Evolutionary conservation across 2,329 filamentous ascomycete species (phyloP), one percentile per base, ranked within the genome.

Genomic region (Fusarium denticulatum): DNA sequence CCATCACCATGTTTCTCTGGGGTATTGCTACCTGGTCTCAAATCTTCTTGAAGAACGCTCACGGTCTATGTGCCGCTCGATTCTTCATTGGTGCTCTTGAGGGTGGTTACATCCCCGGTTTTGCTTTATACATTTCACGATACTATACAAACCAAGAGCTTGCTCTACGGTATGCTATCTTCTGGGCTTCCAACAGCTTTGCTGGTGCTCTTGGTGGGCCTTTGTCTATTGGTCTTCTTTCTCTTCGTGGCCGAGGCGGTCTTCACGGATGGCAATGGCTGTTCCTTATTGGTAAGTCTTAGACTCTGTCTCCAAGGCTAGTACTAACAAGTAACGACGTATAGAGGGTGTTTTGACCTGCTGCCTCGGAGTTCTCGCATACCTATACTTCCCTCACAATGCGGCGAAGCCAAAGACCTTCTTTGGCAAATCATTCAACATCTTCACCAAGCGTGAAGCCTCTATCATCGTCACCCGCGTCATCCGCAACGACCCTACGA

Each of bases 41-140:
- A 49, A 53, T 79, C 3, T 81, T 79, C 26, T 15, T 80, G 1
- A 78, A 64, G 32, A 79, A 76, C 20, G 74, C 69, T 0, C 12
- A 72, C 0, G 79, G 77, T 1, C 72, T 81, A 1, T 78, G 71
- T 18, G 78, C 68, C 0, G 72, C 75, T 2, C 70, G 80, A 3
- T 81, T 81, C 64, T 75, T 81, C 15, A 45, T 81, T 7, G 80
- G 79, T 11, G 67, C 77, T 1, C 76, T 81, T 0, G 78, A 81
- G 24, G 80, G 79, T 11, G 80, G 80, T 5, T 81, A 80, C 4
- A 78, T 81, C n/a, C 79, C 79, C 0, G 80, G 79, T 12, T 78
- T 78, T 22, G 78, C 78, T 22, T 69, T 79, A 12, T 80, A 80
- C 42, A 78, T 81, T n/a, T 77, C 80, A 0, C 69, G 71, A 37